phyloP scores from a whole-genome alignment of 495 filamentous ascomycete species.

The Penicillium verhagenii region DNA sequence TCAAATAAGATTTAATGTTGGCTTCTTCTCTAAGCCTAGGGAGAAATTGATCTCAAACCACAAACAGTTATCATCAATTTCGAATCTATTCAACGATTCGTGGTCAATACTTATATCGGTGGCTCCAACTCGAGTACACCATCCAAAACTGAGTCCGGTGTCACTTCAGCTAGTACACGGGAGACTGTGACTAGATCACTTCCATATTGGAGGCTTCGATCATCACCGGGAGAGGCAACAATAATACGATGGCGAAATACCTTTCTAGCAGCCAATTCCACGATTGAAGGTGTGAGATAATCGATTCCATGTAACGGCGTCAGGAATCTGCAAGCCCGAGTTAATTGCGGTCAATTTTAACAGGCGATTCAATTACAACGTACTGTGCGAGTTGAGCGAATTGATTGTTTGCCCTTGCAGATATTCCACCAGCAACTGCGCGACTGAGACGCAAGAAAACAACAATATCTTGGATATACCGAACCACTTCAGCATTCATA shows the following conservation, averaged over 20 bases:
- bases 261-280: conserved; percentile 81
- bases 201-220: conserved; percentile 91
- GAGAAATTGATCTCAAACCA: background rate
- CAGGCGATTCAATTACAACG: conserved; percentile 9
- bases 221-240: conserved; percentile 63
- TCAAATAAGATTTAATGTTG: too few species aligned
- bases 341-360: background rate
- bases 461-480: conserved; percentile 82
- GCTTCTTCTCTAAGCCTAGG: too few species aligned
- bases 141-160: conserved; percentile 76
- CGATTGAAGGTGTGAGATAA: conserved; percentile 81
- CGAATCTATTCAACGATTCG: background rate
- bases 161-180: conserved; percentile 63
- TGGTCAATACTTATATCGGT: conserved; percentile 55
- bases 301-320: conserved; percentile 78
- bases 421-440: conserved; percentile 73
- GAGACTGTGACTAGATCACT: conserved; percentile 71
- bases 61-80: too few species aligned
- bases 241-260: conserved; percentile 83
- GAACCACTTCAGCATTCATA: conserved; percentile 62
- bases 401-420: conserved; percentile 73
- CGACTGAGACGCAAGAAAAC: conserved; percentile 84
- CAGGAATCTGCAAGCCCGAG: conserved; percentile 42
- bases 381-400: conserved; percentile 65
- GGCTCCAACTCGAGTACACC: conserved; percentile 75